Evolutionary conservation across 495 filamentous ascomycete species (phyloP), one percentile per base, ranked within the genome.

Genomic region (Cladorrhinum samala): DNA sequence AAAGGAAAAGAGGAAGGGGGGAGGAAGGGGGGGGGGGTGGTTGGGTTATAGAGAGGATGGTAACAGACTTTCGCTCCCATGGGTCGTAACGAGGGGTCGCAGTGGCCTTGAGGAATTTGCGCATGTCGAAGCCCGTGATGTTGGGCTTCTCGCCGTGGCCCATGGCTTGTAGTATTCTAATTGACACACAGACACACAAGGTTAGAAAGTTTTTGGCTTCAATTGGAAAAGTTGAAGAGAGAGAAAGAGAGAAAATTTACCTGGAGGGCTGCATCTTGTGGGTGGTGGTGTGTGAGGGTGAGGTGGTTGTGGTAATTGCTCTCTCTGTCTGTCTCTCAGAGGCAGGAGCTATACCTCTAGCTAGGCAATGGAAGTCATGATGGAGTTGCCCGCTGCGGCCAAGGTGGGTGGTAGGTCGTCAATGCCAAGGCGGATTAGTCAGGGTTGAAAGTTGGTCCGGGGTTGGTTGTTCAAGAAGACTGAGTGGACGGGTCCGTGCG

Each of bases 81-180:
- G 93, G 93, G 68, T 97, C 94, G 65, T 86, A 84, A 68, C 80
- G 78, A 50, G 81, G 78, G 56, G 74, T 74, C 30, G 80, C 80
- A 53, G 87, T 73, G 18, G 89, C 76, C 46, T 78, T 78, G 61
- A 79, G 83, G 69, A 90, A 82, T 62, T 88, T 84, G 66, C 73
- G 75, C 58, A 85, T 66, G 71, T 92, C 82, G 79, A 95, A 94
- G 71, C 90, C 87, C 56, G 88, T 92, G 78, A 89, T 79, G 79
- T 86, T 87, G 46, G 78, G 71, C 71, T 72, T 72, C 52, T 66
- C 61, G 62, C 57, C 60, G 27, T 5, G 11, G 38, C 65, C 63
- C 38, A 60, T 51, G 50, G 67, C 61, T 56, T 68, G 69, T 45
- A 74, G 59, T 67, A 71, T 63, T 64, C 71, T 73, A 52, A 13